phyloP scores from a whole-genome alignment of 495 filamentous ascomycete species.

The Podospora pseudopauciseta region DNA sequence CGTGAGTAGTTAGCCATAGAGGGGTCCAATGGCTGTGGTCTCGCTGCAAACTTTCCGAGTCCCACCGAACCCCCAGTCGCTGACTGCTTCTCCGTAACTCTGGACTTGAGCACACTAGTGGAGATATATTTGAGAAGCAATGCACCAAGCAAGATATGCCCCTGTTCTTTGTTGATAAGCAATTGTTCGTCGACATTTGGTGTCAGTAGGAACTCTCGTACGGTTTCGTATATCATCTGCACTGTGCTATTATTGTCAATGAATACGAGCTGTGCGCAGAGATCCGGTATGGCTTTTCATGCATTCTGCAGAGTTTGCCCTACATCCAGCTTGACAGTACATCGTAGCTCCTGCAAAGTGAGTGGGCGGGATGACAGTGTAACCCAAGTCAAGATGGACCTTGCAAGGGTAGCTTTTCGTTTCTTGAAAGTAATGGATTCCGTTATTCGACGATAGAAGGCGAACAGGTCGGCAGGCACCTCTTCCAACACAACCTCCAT shows the following conservation, averaged over 20 bases:
- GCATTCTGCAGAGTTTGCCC: slow-evolving; percentile 28
- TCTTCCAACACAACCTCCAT: slow-evolving; percentile 29
- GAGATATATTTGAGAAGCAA: too few species aligned
- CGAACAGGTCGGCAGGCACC: slow-evolving; percentile 23
- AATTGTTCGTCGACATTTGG: too few species aligned
- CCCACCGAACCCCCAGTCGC: too few species aligned
- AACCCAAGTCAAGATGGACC: slow-evolving; percentile 31
- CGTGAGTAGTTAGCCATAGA: too few species aligned
- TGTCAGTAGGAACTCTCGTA: slow-evolving; percentile 30
- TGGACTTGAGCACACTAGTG: too few species aligned
- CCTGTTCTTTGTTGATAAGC: too few species aligned
- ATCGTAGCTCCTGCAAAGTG: slow-evolving; percentile 26
- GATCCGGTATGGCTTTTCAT: slow-evolving; percentile 23
- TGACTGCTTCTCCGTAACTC: too few species aligned
- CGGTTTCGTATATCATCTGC: slow-evolving; percentile 36
- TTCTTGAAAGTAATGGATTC: slow-evolving; percentile 22
- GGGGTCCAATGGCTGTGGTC: too few species aligned
- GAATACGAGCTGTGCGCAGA: slow-evolving; percentile 33
- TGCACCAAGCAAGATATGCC: too few species aligned
- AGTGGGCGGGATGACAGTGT: slow-evolving; percentile 26
- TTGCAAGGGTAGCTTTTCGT: slow-evolving; percentile 20
- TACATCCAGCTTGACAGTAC: slow-evolving; percentile 30
- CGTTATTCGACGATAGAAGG: slow-evolving; percentile 29
- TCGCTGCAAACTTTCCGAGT: too few species aligned
- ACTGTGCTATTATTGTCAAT: slow-evolving; percentile 25